A percentile compares a stretch with the other conserved stretches of the same genome.
Evolutionary conservation across 192 early-diverging fungal genomes (phyloP).

Genomic region (Coemansia aciculifera): DNA sequence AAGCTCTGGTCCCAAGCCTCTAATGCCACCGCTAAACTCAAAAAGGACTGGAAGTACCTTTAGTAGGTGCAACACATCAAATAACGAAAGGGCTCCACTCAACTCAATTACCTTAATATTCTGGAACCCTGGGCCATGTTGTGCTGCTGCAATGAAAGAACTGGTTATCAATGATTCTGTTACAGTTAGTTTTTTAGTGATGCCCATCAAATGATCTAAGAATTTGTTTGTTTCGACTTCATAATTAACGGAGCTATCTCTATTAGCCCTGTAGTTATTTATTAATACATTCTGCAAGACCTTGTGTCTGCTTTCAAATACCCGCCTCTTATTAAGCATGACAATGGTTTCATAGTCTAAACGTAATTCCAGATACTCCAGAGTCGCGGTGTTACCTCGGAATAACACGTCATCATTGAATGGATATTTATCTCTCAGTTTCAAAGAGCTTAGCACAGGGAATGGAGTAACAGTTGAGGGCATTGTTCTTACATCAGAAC

Average conservation of each 20-base stretch:
- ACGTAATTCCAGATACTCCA: background rate
- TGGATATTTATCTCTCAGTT: background rate
- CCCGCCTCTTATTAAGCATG: background rate
- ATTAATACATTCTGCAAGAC: background rate
- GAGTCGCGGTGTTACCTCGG: too few species aligned
- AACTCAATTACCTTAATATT: background rate
- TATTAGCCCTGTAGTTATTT: too few species aligned
- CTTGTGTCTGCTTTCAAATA: too few species aligned
- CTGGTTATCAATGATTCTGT: background rate
- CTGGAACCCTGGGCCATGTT: background rate
- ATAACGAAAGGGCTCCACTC: background rate
- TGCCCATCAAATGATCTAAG: too few species aligned
- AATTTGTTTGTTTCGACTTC: background rate
- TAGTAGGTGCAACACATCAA: background rate
- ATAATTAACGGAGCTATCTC: background rate
- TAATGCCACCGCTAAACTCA: background rate
- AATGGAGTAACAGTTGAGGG: background rate
- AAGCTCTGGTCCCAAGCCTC: background rate
- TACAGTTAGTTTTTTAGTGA: background rate
- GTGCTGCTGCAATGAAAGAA: too few species aligned
- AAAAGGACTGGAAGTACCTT: background rate
- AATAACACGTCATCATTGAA: conserved; percentile 9
- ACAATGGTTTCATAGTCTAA: background rate
- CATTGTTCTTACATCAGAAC: background rate
- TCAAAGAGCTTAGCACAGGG: background rate